Base-by-base conservation (phyloP, 2,329 filamentous ascomycete species). In the Fusarium penzigii region DNA sequence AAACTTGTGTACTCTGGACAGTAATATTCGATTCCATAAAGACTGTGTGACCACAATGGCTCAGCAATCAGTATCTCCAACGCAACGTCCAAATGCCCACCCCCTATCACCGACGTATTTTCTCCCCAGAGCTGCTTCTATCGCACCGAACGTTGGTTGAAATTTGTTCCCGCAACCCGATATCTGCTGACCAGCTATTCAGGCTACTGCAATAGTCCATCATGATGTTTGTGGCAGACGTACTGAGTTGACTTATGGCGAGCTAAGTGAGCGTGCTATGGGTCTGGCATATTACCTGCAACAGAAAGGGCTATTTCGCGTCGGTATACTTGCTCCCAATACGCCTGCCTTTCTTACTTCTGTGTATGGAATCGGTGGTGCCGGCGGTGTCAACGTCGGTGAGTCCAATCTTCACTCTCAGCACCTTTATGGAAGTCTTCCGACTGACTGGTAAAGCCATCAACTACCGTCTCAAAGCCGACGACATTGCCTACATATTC, bases 321-420 rank as follows among this genome's bases (percentile, higher is more conserved):
- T 97, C 6, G 94, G 94, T 7, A 87, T 99, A 44, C 78, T 99
- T 11, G 87, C 86, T 9, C 90, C 94, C 3, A 99, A 99, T 69
- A 99, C 94, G 1, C 94, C 94, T 0, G 92, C 92, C 0, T 97
- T 97, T 65, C 78, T 99, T 29, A 93, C 97, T 73, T 83, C 86
- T 7, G 90, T 96, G 56, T 99, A 90, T 67, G 94, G 89, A 2
- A 88, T 97, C 61, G 87, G 86, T 1, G 92, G 89, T 1, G 89
- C 89, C 1, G 91, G 91, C 1, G 89, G 80, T 8, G 83, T 95
- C 20, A 85, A 92, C 55, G 88, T 96, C 48, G 32, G 32, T 36
- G 32, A 36, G 32, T 36, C 10, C 13, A 14, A 11, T 36, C 32
- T 5, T 12, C 10, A 36, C 13, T 11, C 10, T 12, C 32, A 3